phyloP scores from a whole-genome alignment of 1,284 basidiomycete species.

The Pyrrhoderma noxium region DNA sequence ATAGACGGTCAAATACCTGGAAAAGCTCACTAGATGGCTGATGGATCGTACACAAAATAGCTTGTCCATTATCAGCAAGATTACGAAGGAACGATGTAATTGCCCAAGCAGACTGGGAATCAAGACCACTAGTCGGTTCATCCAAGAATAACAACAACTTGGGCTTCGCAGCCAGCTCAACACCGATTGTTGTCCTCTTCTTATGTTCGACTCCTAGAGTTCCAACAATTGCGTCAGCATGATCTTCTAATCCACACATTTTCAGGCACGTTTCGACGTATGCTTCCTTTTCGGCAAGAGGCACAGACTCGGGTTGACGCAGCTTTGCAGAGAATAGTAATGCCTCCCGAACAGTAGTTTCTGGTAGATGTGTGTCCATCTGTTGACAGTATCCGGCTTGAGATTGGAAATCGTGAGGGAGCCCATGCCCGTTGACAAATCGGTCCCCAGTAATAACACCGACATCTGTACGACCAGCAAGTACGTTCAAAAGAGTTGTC shows the following conservation, averaged over 20 bases:
- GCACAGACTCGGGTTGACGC: slow-evolving; percentile 65
- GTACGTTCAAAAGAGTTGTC: slow-evolving; percentile 78
- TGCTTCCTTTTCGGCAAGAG: slow-evolving; percentile 67
- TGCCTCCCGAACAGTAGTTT: slow-evolving; percentile 78
- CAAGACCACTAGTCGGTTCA: slow-evolving; percentile 79
- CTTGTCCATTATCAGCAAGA: slow-evolving; percentile 44
- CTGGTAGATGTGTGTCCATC: slow-evolving; percentile 68
- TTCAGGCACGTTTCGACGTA: slow-evolving; percentile 77
- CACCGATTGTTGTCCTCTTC: slow-evolving; percentile 78
- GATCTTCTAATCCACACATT: slow-evolving; percentile 69
- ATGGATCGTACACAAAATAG: slow-evolving; percentile 32
- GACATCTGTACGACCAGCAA: slow-evolving; percentile 72
- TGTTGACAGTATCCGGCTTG: slow-evolving; percentile 75
- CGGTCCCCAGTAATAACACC: slow-evolving; percentile 78
- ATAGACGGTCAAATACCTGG: slow-evolving; percentile 59
- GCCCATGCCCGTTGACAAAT: slow-evolving; percentile 68
- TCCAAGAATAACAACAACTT: slow-evolving; percentile 76
- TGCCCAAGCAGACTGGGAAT: slow-evolving; percentile 85
- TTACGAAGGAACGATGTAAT: slow-evolving; percentile 72
- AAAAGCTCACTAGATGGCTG: slow-evolving; percentile 68
- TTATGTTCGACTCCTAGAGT: slow-evolving; percentile 69
- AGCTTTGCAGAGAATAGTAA: slow-evolving; percentile 77
- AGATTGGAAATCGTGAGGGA: slow-evolving; percentile 70
- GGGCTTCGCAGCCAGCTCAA: slow-evolving; percentile 77
- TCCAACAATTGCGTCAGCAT: slow-evolving; percentile 72